Percentiles rank a stretch among this genome's conserved stretches.
Evolutionary conservation across 2,329 filamentous ascomycete genomes (phyloP).

Genomic region (Apiospora hydei): DNA sequence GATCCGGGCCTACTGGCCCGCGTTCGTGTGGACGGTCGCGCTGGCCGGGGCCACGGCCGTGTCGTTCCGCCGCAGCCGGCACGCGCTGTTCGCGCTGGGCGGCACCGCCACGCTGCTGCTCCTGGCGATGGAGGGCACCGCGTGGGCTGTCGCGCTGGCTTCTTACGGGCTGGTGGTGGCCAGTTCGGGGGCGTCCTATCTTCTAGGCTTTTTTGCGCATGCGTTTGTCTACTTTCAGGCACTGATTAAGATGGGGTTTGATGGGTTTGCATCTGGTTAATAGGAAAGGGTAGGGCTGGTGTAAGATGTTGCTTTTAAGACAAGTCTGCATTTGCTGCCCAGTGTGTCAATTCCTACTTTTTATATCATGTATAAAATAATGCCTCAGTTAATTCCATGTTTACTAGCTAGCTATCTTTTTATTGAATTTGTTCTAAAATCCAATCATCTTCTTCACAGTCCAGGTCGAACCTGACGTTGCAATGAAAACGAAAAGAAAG

Average conservation of each 20-base stretch:
- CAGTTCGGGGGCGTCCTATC: not conserved
- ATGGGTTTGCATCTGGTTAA: not conserved
- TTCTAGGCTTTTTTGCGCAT: not conserved
- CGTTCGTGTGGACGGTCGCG: not conserved
- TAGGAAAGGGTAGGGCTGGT: not conserved
- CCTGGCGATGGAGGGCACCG: not conserved
- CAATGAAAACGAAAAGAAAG: not conserved
- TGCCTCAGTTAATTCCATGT: not conserved
- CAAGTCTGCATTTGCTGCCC: not conserved
- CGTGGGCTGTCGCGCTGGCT: not conserved
- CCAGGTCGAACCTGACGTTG: slow-evolving; percentile 14
- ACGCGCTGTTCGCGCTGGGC: not conserved
- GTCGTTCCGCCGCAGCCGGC: not conserved
- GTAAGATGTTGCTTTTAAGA: not conserved
- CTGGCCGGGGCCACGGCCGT: not conserved
- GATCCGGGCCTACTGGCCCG: not conserved
- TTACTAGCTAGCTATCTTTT: not conserved
- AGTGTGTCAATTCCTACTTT: not conserved
- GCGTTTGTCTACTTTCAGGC: not conserved
- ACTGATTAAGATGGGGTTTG: not conserved
- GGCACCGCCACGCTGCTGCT: not conserved
- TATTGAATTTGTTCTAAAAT: not conserved
- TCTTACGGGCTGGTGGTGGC: not conserved
- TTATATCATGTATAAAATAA: not conserved
- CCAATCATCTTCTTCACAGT: slow-evolving; percentile 12